A percentile compares a stretch with the other conserved stretches of the same genome.
Conservation (phyloP, 495 filamentous ascomycete species). For the Talaromyces thailandensis region DNA sequence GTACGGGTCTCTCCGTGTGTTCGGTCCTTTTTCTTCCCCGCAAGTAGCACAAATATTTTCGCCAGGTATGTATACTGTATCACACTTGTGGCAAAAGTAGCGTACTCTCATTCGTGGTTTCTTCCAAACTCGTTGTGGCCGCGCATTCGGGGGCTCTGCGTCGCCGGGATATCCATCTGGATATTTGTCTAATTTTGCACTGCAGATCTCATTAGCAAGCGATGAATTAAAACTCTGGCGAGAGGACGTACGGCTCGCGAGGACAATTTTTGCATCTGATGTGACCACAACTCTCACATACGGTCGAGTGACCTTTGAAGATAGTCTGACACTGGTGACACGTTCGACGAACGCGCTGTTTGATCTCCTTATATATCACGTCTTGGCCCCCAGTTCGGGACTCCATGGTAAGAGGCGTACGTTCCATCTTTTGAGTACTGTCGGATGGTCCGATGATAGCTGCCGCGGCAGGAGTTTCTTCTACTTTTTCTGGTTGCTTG, state of each 20-base stretch:
- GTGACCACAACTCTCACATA: conserved; percentile 67
- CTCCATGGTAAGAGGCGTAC: conserved; percentile 45
- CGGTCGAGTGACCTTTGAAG: conserved; percentile 49
- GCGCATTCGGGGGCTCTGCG: conserved; percentile 25
- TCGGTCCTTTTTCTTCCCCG: conserved; percentile 42
- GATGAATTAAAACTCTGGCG: not conserved
- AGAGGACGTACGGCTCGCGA: conserved; percentile 60
- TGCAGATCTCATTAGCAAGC: conserved; percentile 19
- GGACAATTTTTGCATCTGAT: conserved; percentile 74
- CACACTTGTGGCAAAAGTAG: conserved; percentile 59
- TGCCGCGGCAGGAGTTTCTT: conserved; percentile 12
- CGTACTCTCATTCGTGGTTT: conserved; percentile 39
- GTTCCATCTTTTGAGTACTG: conserved; percentile 13
- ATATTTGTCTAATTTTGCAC: conserved; percentile 62
- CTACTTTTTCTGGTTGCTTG: conserved; percentile 11
- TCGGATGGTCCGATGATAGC: conserved; percentile 13
- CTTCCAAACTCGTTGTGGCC: conserved; percentile 30
- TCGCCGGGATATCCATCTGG: conserved; percentile 74
- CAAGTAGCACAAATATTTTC: conserved; percentile 51
- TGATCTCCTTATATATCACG: conserved; percentile 53
- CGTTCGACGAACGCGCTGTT: conserved; percentile 61
- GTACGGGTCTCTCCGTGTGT: conserved; percentile 43
- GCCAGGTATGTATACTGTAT: conserved; percentile 38
- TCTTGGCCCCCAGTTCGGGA: conserved; percentile 62
- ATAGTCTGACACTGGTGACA: conserved; percentile 67